Conservation (phyloP, 305 asterid species). For the Solanum hybrid region DNA sequence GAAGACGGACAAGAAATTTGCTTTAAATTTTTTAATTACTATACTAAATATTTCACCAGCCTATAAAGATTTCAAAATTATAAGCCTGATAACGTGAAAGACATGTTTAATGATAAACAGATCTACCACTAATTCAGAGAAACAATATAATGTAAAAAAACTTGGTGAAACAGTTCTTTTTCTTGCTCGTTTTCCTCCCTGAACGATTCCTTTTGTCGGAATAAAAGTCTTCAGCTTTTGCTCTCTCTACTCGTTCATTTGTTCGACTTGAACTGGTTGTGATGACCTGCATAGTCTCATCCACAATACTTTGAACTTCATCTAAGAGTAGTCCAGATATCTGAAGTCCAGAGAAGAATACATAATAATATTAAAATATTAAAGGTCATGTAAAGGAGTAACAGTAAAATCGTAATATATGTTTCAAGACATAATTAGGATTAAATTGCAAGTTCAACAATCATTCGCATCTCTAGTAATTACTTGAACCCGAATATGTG, state of each 20-base stretch:
- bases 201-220: conserved; percentile 4
- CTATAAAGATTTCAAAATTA: neutral
- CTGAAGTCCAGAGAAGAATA: no score
- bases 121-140: neutral
- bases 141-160: neutral
- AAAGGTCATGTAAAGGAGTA: neutral
- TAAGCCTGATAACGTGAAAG: neutral
- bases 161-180: conserved; percentile 24
- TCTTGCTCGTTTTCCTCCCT: conserved; percentile 24
- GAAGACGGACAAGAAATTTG: conserved; percentile 1
- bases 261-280: no score
- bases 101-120: neutral
- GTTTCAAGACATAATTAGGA: neutral
- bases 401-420: neutral
- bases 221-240: neutral
- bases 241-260: neutral
- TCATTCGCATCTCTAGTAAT: no score
- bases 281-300: no score
- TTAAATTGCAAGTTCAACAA: neutral
- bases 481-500: no score
- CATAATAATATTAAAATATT: neutral
- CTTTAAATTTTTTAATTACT: conserved; percentile 8
- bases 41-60: conserved; percentile 21
- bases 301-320: no score
- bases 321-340: no score